Evolutionary conservation across 1,284 basidiomycete genomes (phyloP).

Genomic region (Polyporus tsugae): DNA sequence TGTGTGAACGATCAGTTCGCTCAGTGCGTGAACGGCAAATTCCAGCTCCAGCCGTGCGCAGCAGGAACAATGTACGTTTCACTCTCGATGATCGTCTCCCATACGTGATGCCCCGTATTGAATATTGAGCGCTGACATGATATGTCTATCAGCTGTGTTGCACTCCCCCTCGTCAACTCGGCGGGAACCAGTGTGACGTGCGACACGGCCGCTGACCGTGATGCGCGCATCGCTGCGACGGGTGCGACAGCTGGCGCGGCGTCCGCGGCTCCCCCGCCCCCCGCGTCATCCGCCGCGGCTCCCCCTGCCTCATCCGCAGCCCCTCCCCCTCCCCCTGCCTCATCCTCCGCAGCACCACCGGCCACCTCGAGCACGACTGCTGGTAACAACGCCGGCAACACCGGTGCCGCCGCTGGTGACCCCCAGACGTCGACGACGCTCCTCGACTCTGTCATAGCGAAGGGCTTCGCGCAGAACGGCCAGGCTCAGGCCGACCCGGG

Average conservation of each 20-base stretch:
- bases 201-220: conserved; percentile 50
- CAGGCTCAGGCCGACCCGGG: conserved; percentile 51
- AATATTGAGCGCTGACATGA: background rate
- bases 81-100: background rate
- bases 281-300: conserved; percentile 6
- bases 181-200: conserved; percentile 56
- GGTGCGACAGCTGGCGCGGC: conserved; percentile 38
- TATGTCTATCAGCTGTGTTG: conserved; percentile 53
- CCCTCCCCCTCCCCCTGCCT: background rate
- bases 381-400: conserved; percentile 18
- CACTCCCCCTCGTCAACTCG: conserved; percentile 56
- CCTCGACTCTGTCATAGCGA: conserved; percentile 34
- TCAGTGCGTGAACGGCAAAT: conserved; percentile 59
- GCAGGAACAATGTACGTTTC: conserved; percentile 51
- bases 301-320: conserved; percentile 5
- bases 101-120: background rate
- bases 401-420: conserved; percentile 25
- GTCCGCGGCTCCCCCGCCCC: conserved; percentile 10
- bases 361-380: conserved; percentile 29
- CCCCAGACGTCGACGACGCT: conserved; percentile 44
- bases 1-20: conserved; percentile 57
- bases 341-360: conserved; percentile 4
- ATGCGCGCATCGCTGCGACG: conserved; percentile 51
- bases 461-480: conserved; percentile 44
- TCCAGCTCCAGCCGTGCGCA: conserved; percentile 52